phyloP scores from a whole-genome alignment of 208 protist species.

The Crithidia sp. region DNA sequence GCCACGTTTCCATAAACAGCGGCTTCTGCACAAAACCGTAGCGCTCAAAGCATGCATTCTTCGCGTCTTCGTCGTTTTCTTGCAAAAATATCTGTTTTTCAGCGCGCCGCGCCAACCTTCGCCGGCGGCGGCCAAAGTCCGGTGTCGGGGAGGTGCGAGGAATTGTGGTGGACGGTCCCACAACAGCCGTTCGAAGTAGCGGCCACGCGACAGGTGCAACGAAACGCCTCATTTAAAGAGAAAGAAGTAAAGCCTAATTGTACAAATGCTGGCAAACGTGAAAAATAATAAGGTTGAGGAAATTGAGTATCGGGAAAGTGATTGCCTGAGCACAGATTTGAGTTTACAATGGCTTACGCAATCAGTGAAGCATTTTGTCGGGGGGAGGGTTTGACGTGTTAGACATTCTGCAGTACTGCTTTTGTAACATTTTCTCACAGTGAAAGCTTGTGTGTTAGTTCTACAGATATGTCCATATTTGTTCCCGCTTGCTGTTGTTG shows the following conservation, averaged over 20 bases:
- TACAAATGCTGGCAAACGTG: background rate
- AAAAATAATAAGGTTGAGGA: background rate
- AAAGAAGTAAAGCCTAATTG: background rate
- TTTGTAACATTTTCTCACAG: too few relatives aligned
- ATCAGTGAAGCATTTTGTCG: too few relatives aligned
- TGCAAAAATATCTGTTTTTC: slow-evolving; percentile 9
- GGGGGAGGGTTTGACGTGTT: too few relatives aligned
- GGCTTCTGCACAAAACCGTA: slow-evolving; percentile 83
- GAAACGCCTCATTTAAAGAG: slow-evolving; percentile 28
- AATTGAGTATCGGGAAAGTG: background rate
- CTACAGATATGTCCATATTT: too few relatives aligned
- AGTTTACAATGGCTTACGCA: too few relatives aligned
- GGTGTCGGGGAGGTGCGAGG: slow-evolving; percentile 31
- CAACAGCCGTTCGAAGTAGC: slow-evolving; percentile 29
- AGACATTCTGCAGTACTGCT: too few relatives aligned
- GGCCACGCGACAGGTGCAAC: background rate
- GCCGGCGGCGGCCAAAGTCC: slow-evolving; percentile 32
- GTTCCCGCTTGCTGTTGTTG: too few relatives aligned
- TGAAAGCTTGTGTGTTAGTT: too few relatives aligned
- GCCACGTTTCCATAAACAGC: slow-evolving; percentile 62
- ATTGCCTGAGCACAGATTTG: too few relatives aligned
- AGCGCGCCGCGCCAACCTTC: background rate
- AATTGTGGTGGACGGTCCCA: slow-evolving; percentile 39
- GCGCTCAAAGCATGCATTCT: slow-evolving; percentile 59
- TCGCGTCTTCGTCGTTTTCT: slow-evolving; percentile 55